Base-by-base conservation (phyloP, 495 filamentous ascomycete genomes). In the Sordaria brevicollis region DNA sequence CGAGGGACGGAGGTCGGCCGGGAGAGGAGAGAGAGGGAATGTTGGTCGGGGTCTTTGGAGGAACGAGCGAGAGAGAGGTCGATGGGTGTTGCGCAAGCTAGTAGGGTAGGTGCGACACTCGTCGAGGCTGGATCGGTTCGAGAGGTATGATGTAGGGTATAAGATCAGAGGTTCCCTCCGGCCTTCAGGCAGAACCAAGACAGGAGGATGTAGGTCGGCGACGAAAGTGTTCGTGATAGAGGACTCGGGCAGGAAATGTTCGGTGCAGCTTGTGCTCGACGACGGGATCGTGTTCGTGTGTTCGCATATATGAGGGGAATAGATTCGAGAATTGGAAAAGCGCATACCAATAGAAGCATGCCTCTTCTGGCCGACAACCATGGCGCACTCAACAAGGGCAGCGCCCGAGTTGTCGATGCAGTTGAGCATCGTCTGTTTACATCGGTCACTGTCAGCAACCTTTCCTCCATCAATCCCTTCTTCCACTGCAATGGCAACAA, bases 331-430 rank as follows among this genome's bases (percentile, higher is more conserved):
- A 37, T 17, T 33, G 66, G 17, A 65, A 15, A 33, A 33, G 15
- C 21, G 77, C 87, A 74, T 86, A 98, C 96, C 96, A 78, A 99
- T 92, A 69, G 89, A 92, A 65, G 95, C 96, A 71, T 90, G 86
- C 69, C 90, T 85, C 83, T 97, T 96, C 87, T 94, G 94, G 78
- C 91, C 91, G 74, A 98, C 81, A 65, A 98, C 91, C 78, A 92
- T 89, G 76, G 92, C 91, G 83, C 96, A 99, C 82, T 99, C 96
- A 83, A 98, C 96, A 74, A 99, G 82, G 70, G 96, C 94, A 75
- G 96, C 96, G 78, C 96, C 96, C 66, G 96, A 97, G 86, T 99
- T 99, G 90, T 99, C 96, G 89, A 99, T 97, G 89, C 96, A 98
- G 80, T 93, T 97, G 72, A 98, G 86, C 90, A 99, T 91, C 81